Base-by-base conservation (phyloP, 495 filamentous ascomycete species). In the Penicillium bovifimosum region DNA sequence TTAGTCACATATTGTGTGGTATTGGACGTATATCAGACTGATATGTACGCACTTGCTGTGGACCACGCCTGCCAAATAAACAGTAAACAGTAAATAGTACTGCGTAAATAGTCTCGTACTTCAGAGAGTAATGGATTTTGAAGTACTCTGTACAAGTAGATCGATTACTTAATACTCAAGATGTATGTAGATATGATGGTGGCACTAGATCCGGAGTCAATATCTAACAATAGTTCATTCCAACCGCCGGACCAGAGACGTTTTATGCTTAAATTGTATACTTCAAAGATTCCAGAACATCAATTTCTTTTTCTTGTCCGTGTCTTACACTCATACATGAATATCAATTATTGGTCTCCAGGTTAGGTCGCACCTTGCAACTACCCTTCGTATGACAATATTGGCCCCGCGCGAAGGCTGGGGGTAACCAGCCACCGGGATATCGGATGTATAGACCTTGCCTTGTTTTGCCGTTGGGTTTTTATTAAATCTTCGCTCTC, bases 391-490 rank as follows among this genome's bases (percentile, higher is more conserved):
- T 43, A 47, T 47, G 44, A 35, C 44, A 56, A 36, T 42, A 24
- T 24, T 24, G 41, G 43, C 55, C 61, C 61, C 59, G 53, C 56
- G 48, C 54, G 62, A 62, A 58, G 61, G 59, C 62, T 65, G 60
- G 62, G 60, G 58, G 56, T 39, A 58, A 58, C 62, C 65, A 68
- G 65, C 65, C 65, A 65, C 65, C 65, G 45, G 49, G 52, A 47
- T 60, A 61, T 50, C 49, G 38, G 31, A 51, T 50, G 50, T 60
- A 58, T 63, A 63, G 45, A 52, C 31, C 29, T 43, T 55, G 18
- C 32, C 9, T 36, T 16, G 4, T 35, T 27, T 26, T 41, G 17
- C 28, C 35, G 46, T 33, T 46, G 47, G 38, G 7, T 36, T 41
- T 24, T 44, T 35, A 35, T 26, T 16, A 18, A 41, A 45, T 40